phyloP scores from a whole-genome alignment of 2,329 filamentous ascomycete species.

The Fonsecaea monophora region DNA sequence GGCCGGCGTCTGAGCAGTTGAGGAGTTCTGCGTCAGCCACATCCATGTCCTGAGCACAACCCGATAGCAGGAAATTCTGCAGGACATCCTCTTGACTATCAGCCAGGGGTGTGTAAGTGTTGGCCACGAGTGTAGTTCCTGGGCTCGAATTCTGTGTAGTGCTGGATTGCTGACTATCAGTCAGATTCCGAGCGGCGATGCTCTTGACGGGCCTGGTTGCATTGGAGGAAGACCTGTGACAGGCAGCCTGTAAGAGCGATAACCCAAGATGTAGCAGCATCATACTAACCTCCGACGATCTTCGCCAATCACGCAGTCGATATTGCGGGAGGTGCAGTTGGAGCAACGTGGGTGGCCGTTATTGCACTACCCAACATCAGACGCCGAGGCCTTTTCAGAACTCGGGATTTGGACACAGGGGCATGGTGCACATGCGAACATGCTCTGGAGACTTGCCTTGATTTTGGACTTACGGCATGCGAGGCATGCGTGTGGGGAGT shows the following conservation, averaged over 20 bases:
- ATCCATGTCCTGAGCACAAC: constrained; percentile 9
- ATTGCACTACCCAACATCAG: constrained; percentile 10
- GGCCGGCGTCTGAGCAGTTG: not conserved
- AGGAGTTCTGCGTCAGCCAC: not conserved
- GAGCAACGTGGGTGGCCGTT: constrained; percentile 19
- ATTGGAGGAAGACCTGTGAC: not conserved
- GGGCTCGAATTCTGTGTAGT: not conserved
- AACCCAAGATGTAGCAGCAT: not conserved
- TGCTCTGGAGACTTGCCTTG: constrained; percentile 7
- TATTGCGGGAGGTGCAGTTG: constrained; percentile 18
- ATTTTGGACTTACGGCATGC: constrained; percentile 10
- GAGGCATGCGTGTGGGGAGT: constrained; percentile 8
- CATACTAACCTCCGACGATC: constrained; percentile 12
- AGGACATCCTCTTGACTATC: constrained; percentile 10
- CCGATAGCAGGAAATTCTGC: not conserved
- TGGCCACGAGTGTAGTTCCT: not conserved
- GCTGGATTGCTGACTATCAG: not conserved
- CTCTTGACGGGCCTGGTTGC: not conserved
- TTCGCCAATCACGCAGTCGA: constrained; percentile 20
- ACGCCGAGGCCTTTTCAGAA: not conserved
- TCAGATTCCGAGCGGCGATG: not conserved
- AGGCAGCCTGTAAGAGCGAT: not conserved
- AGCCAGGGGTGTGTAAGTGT: constrained; percentile 1
- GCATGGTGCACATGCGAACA: constrained; percentile 3
- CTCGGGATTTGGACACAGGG: not conserved